These are phyloP conservation scores for Fusarium luffae DNA, from an alignment of 2,329 filamentous ascomycete genomes.

Conservation along the genomic window DNA sequence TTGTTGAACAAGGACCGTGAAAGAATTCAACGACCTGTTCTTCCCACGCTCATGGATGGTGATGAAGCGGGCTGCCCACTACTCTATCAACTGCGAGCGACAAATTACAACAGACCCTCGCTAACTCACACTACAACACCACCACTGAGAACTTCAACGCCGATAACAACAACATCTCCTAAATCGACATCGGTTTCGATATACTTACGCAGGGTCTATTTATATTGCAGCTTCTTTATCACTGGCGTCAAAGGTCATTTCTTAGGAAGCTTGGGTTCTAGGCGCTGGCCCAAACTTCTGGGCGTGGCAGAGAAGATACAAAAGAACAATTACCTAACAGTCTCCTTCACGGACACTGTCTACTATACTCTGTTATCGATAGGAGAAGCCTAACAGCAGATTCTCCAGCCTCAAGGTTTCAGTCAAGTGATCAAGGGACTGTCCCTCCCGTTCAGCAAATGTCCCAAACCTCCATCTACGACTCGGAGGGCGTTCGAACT, in stretches of 20 bases:
- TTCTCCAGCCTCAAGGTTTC: not conserved
- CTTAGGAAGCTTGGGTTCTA: not conserved
- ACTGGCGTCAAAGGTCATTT: not conserved
- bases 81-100: not conserved
- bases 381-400: not conserved
- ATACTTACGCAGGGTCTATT: not conserved
- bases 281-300: not conserved
- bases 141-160: not conserved
- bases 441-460: not conserved
- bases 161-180: not conserved
- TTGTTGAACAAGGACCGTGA: not conserved
- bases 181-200: not conserved
- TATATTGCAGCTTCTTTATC: accelerated
- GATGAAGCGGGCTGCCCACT: not conserved
- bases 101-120: not conserved
- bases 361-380: not conserved
- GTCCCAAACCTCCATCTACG: not conserved
- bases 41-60: not conserved
- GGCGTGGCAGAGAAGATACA: not conserved
- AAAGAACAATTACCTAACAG: not conserved
- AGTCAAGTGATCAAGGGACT: not conserved
- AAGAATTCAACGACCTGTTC: not conserved
- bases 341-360: not conserved
- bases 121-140: not conserved
- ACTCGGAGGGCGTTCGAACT: not conserved